Percentiles rank a stretch among this genome's conserved stretches.
phyloP scores from a whole-genome alignment of 2,329 filamentous ascomycete genomes.

The Ceratocystis colombiana region DNA sequence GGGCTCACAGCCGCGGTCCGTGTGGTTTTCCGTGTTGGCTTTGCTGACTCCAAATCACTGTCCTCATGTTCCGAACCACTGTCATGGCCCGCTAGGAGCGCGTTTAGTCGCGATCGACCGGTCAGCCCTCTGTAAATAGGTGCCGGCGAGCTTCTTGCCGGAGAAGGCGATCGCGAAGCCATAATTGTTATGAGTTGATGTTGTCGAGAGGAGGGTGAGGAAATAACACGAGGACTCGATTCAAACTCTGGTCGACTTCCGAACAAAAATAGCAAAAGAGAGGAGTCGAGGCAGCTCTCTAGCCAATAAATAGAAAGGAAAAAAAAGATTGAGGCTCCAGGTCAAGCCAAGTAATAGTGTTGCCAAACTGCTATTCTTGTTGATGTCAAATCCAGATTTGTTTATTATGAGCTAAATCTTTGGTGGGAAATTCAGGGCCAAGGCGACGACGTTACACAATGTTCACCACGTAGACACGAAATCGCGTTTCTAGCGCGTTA shows the following conservation, averaged over 20 bases:
- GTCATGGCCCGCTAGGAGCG: conserved; percentile 43
- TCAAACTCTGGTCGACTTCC: neutral
- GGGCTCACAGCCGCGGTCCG: neutral
- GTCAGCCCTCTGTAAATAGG: conserved; percentile 32
- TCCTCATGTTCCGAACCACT: conserved; percentile 41
- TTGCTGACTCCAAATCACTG: conserved; percentile 20
- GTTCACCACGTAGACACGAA: neutral
- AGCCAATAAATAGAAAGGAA: neutral
- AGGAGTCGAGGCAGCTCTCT: neutral
- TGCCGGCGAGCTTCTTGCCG: conserved; percentile 2
- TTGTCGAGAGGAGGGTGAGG: neutral
- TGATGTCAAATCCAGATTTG: neutral
- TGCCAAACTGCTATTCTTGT: neutral
- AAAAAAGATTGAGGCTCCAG: neutral
- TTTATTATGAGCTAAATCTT: neutral
- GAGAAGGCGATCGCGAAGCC: conserved; percentile 22
- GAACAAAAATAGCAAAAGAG: neutral
- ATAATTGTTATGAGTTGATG: conserved; percentile 4
- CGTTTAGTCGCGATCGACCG: conserved; percentile 46
- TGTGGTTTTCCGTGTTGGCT: neutral
- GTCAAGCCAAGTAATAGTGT: neutral
- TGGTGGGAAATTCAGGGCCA: neutral
- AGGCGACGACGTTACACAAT: conserved; percentile 12
- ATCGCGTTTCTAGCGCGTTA: neutral
- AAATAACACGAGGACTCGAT: neutral